These are phyloP conservation scores for Pseudopithomyces chartarum DNA, from an alignment of 2,329 filamentous ascomycete species.

Conservation along the genomic window DNA sequence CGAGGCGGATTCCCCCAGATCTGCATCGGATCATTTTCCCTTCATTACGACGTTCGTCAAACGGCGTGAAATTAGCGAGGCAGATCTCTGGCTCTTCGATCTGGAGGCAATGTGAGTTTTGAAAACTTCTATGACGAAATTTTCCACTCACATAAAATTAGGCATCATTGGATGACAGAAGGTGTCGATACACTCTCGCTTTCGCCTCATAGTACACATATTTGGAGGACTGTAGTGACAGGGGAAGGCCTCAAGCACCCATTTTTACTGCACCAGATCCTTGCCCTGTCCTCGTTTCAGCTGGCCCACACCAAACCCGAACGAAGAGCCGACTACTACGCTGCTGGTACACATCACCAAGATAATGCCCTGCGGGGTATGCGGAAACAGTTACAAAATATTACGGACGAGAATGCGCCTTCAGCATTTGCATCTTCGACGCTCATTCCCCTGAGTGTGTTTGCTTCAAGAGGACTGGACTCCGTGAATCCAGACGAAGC, in stretches of 20 bases:
- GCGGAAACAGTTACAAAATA: slow-evolving; percentile 32
- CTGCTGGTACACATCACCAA: slow-evolving; percentile 44
- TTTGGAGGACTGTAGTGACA: slow-evolving; percentile 44
- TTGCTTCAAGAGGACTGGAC: slow-evolving; percentile 36
- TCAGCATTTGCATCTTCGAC: slow-evolving; percentile 38
- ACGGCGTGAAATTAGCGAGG: slow-evolving; percentile 21
- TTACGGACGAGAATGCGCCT: slow-evolving; percentile 36
- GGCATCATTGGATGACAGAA: slow-evolving; percentile 41
- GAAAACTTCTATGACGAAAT: too few species aligned
- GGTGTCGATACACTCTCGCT: slow-evolving; percentile 30
- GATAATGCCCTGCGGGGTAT: slow-evolving; percentile 41
- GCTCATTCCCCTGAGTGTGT: slow-evolving; percentile 36
- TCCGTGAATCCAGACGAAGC: slow-evolving; percentile 13
- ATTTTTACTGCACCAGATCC: slow-evolving; percentile 49
- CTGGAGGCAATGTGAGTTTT: slow-evolving; percentile 43
- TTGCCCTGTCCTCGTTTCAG: slow-evolving; percentile 49
- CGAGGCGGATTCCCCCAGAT: slow-evolving; percentile 31
- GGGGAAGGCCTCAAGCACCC: slow-evolving; percentile 39
- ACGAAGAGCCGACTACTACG: slow-evolving; percentile 32
- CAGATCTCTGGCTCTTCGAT: slow-evolving; percentile 39
- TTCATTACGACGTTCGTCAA: slow-evolving; percentile 40
- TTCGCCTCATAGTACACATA: slow-evolving; percentile 28
- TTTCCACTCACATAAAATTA: slow-evolving; percentile 14
- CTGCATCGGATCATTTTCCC: slow-evolving; percentile 35
- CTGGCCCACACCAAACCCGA: slow-evolving; percentile 38